These are phyloP conservation scores for Echeveria elegans DNA, from an alignment of 164 flowering plant species.

Conservation along the genomic window DNA sequence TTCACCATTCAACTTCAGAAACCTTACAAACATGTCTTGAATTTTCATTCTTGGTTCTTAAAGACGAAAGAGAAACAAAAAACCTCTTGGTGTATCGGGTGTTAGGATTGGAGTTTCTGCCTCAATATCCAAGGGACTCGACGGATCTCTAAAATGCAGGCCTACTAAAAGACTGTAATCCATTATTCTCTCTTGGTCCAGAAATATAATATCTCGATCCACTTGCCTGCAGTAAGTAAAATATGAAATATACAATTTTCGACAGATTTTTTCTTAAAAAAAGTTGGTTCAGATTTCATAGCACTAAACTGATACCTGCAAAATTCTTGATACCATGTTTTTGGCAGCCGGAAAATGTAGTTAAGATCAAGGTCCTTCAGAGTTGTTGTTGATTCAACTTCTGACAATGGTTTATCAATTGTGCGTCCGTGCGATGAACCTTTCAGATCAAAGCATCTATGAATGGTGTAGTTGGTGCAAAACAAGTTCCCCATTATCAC, in stretches of 20 bases:
- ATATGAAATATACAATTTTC: neutral
- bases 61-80: neutral
- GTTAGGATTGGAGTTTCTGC: neutral
- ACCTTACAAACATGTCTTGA: neutral
- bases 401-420: slow-evolving; percentile 37
- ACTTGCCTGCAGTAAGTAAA: neutral
- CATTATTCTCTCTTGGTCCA: slow-evolving; percentile 9
- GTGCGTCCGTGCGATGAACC: slow-evolving; percentile 55
- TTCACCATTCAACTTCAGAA: neutral
- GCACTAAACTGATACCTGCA: slow-evolving; percentile 25
- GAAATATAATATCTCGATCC: neutral
- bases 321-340: slow-evolving; percentile 42
- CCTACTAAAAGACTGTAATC: slow-evolving; percentile 10
- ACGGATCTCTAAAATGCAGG: slow-evolving; percentile 1
- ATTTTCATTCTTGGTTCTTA: neutral
- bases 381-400: slow-evolving; percentile 39
- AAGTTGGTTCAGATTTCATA: no score
- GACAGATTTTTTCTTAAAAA: no score
- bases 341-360: slow-evolving; percentile 34
- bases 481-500: slow-evolving; percentile 57
- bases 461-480: slow-evolving; percentile 38
- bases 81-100: neutral
- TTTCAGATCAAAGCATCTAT: slow-evolving; percentile 53
- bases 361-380: slow-evolving; percentile 60
- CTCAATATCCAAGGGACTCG: neutral